Evolutionary conservation across 2,329 filamentous ascomycete genomes (phyloP), one percentile per base, ranked within the genome.

Genomic region (Sclerotinia spermophila): DNA sequence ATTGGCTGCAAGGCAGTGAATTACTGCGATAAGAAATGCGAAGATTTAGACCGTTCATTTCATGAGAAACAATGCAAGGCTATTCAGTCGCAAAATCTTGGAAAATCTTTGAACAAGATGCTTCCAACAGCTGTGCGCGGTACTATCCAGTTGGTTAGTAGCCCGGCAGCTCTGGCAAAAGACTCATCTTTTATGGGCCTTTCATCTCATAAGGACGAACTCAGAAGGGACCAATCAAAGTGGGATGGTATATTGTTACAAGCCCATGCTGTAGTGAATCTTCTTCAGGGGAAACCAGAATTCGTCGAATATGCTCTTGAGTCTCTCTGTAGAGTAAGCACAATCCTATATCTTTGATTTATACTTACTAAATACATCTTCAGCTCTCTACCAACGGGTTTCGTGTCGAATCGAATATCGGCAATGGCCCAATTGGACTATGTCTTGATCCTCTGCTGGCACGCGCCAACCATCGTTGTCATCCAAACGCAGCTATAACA

Each of bases 341-440:
- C 62, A 40, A 40, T 44, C 30, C 19, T 45, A n/a, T 30, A 4
- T 51, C 19, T 48, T 21, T 27, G 24, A 35, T 7, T 24, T 48
- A 56, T 44, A 10, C 27, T 60, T 66, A 48, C 72, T 48, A 71
- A 69, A 44, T 1, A 40, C 8, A 45, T 21, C 24, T 60, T 13
- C 71, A 89, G 87, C 83, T 89, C 71, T 83, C 87, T 76, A 87
- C 87, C 51, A 90, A 90, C 78, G 83, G 86, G 5, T 90, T 90
- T 76, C 86, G 87, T 75, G 81, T 86, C 67, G 68, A 69, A n/a
- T 81, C 82, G 38, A 86, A 89, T 67, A 78, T 80, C 2, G 86
- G 89, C 74, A 78, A 85, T 11, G 84, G 82, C 1, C 81, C 85
- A 69, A 81, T 84, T 1, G 87, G 86, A 35, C 81, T 88, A 42